phyloP scores from a whole-genome alignment of 2,329 filamentous ascomycete genomes.

The Sporothrix pallida region DNA sequence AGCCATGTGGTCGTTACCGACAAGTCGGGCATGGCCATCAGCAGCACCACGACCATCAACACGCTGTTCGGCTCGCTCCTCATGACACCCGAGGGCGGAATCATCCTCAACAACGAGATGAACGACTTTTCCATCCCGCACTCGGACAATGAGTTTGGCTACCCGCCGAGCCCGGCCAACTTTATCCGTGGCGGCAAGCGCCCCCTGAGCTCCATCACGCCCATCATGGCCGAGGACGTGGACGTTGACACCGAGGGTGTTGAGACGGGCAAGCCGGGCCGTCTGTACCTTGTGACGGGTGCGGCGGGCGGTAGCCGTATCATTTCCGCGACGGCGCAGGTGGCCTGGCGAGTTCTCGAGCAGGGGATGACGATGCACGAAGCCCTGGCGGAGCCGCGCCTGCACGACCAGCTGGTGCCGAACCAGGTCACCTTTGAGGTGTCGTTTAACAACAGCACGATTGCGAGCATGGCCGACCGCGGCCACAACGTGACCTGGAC shows the following conservation, averaged over 20 bases:
- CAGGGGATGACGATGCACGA: conserved; percentile 63
- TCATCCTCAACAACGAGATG: conserved; percentile 77
- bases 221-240: conserved; percentile 73
- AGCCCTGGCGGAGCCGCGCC: conserved; percentile 69
- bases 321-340: conserved; percentile 82
- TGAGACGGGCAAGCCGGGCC: conserved; percentile 41
- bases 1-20: conserved; percentile 77
- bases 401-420: conserved; percentile 85
- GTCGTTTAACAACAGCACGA: conserved; percentile 71
- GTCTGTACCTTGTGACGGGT: conserved; percentile 73
- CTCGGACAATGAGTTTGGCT: conserved; percentile 80
- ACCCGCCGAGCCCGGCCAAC: conserved; percentile 78
- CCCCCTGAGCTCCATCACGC: conserved; percentile 81
- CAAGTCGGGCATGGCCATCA: conserved; percentile 73
- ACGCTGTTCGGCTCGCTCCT: conserved; percentile 80
- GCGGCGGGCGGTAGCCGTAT: conserved; percentile 84
- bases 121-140: conserved; percentile 87
- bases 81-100: conserved; percentile 79
- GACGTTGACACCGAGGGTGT: conserved; percentile 60
- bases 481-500: conserved; percentile 77
- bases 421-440: conserved; percentile 73
- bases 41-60: conserved; percentile 87
- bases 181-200: conserved; percentile 82
- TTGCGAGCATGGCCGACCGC: conserved; percentile 66
- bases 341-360: conserved; percentile 76